Percentiles rank a stretch among this genome's conserved stretches.
Conservation (phyloP, 164 flowering plant species). For the Sextonia rubra region DNA sequence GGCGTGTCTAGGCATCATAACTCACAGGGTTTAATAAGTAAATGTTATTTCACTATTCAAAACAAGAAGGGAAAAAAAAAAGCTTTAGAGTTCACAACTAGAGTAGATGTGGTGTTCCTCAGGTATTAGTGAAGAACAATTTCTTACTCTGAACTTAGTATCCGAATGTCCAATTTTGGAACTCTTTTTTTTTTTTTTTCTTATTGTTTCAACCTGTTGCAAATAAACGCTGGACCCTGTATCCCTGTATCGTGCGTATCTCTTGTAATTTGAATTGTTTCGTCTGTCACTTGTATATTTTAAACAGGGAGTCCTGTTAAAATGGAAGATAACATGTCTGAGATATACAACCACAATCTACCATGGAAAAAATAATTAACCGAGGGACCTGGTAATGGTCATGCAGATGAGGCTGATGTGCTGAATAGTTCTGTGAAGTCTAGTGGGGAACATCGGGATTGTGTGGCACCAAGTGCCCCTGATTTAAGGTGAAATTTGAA, state of each 20-base stretch:
- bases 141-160: no score
- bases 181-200: no score
- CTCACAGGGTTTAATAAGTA: no score
- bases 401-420: constrained; percentile 14
- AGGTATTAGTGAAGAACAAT: no score
- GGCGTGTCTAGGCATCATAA: no score
- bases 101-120: no score
- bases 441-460: constrained; percentile 18
- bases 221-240: no score
- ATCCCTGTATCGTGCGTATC: neutral
- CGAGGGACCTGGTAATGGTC: constrained; percentile 4
- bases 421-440: constrained; percentile 11
- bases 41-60: no score
- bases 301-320: constrained; percentile 23
- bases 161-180: neutral
- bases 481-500: constrained; percentile 28
- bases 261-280: neutral
- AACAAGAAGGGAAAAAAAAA: no score
- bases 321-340: constrained; percentile 13
- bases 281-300: constrained; percentile 2
- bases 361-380: neutral
- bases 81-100: no score
- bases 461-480: constrained; percentile 7
- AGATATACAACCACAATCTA: constrained; percentile 4
- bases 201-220: neutral